Evolutionary conservation across 1,139 yeast genomes (phyloP).

Genomic region (Pichia sp.): DNA sequence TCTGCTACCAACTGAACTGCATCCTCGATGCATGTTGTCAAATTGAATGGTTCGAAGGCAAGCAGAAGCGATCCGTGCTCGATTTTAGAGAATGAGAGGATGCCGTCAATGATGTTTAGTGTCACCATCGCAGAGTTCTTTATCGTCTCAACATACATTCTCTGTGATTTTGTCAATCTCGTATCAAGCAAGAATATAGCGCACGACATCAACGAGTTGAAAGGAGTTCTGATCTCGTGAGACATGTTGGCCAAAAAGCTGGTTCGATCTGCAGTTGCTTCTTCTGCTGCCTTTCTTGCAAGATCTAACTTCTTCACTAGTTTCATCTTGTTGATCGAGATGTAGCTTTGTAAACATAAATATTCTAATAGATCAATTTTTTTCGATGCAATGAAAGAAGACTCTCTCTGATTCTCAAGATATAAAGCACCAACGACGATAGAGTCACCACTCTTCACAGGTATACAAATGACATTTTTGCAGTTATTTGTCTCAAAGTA

Average conservation of each 20-base stretch:
- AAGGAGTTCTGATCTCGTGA: conserved; percentile 57
- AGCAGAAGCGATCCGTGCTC: conserved; percentile 53
- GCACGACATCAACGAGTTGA: conserved; percentile 53
- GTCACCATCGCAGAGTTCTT: conserved; percentile 52
- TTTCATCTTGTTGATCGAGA: conserved; percentile 47
- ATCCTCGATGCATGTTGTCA: conserved; percentile 50
- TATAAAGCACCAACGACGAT: conserved; percentile 48
- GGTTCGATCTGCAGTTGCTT: conserved; percentile 57
- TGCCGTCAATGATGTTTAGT: conserved; percentile 53
- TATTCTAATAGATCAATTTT: conserved; percentile 42
- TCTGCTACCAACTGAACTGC: conserved; percentile 52
- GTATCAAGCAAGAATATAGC: conserved; percentile 53
- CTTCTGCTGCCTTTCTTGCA: conserved; percentile 56
- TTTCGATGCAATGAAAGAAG: conserved; percentile 31
- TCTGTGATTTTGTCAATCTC: conserved; percentile 42
- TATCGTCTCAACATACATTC: conserved; percentile 54
- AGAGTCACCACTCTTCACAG: conserved; percentile 41
- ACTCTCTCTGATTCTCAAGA: conserved; percentile 36
- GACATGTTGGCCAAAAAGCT: conserved; percentile 59
- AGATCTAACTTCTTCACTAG: conserved; percentile 48
- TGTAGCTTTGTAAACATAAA: conserved; percentile 53
- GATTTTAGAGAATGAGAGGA: conserved; percentile 52
- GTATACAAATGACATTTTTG: conserved; percentile 44
- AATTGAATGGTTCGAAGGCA: conserved; percentile 46
- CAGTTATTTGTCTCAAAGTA: conserved; percentile 40